Base-by-base conservation (phyloP, 768 basidiomycete species). In the Calvatia gigantea region DNA sequence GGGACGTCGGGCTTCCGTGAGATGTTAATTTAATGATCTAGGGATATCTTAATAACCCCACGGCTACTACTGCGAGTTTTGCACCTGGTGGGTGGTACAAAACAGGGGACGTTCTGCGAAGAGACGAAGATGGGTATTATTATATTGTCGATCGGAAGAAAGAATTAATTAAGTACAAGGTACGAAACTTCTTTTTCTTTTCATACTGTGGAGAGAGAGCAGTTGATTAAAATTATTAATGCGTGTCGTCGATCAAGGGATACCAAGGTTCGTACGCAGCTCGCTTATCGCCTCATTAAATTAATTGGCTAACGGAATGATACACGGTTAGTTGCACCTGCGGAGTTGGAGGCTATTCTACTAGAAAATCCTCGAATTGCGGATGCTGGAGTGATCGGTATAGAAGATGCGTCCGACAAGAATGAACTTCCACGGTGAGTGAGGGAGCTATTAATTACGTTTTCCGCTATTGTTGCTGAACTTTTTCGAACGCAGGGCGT, bases 331-430 rank as follows among this genome's bases (percentile, higher is more conserved):
- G 87, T 89, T 17, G 76, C 87, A 3, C 88, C 87, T 0, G 86
- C 87, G 3, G 87, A 89, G 58, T 71, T 89, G 2, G 87, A 89
- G 63, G 71, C 76, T 28, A 61, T 86, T 0, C 74, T 89, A 0
- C 70, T 89, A 4, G 76, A 76, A 28, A 82, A 87, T 59, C 76
- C 80, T 0, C 73, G 78, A 0, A 71, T 91, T 8, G 80, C 75
- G 1, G 89, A 91, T 59, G 77, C 73, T 1, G 87, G 80, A 5
- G 88, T 91, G 15, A 81, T 89, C 38, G 86, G 87, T 2, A 62
- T 89, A 0, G 71, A 77, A 4, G 69, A 67, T 54, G 69, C 75
- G 8, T 70, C 71, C 27, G 73, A 85, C 48, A 81, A 79, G 2
- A 85, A 87, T 5, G 89, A 91, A 63, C 71, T 87, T 2, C 88